Base-by-base conservation (phyloP, 345 rosid genomes). In the Gossypium mustelinum region DNA sequence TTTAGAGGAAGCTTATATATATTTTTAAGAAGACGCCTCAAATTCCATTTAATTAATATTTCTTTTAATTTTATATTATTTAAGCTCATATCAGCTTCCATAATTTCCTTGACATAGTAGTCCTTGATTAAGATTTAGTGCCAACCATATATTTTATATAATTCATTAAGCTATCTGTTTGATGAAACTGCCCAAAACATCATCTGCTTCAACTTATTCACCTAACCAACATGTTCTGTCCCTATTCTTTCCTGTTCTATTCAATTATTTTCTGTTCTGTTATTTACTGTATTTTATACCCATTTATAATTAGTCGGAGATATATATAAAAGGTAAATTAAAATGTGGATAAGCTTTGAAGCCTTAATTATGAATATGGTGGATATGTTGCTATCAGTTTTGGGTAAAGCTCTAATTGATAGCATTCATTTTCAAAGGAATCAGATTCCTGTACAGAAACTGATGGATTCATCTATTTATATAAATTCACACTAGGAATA, bases 391-490 rank as follows among this genome's bases (percentile, higher is more conserved):
- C 64, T 18, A 51, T 76, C 17, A 2, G 20, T 63, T 44, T 34
- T 63, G 69, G 54, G 77, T 34, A 34, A 29, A 34, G 39, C 39
- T 34, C 6, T 34, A 34, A 34, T 47, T 12, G 51, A 12, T 47
- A 29, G 14, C 55, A 47, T 47, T 47, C 51, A 47, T 47, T 52
- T n/a, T 70, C 65, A 20, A 62, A 17, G 64, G 84, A 79, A 81
- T 77, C 61, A 18, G 81, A 81, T 81, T 79, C 84, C 51, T 47
- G 51, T 47, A 47, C 51, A 10, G 12, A 11, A 47, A 47, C 14
- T 47, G 51, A 47, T 47, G 51, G 13, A 47, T 47, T 47, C 51
- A 47, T 47, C 13, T 12, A 47, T 9, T 10, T 47, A 1, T 47
- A 47, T 47, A 47, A 9, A n/a, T 48, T 73, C 52, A 34, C 22